Percentiles rank a stretch among this genome's conserved stretches.
Conservation (phyloP, 768 basidiomycete genomes). For the Pisolithus marmoratus region DNA sequence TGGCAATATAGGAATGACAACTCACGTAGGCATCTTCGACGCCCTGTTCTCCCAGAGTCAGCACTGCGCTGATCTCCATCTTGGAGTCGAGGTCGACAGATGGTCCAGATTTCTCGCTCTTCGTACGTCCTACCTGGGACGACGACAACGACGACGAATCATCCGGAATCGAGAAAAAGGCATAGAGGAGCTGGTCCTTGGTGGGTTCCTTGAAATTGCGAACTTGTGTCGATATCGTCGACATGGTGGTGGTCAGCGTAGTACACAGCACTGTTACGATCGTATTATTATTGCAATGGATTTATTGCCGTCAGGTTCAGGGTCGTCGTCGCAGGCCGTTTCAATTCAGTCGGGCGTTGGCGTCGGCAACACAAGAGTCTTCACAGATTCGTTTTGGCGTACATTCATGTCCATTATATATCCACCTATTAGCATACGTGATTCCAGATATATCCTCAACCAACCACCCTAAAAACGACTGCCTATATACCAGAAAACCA, state of each 20-base stretch:
- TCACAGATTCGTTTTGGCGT: too few species aligned
- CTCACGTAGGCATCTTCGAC: slow-evolving; percentile 91
- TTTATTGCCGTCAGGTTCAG: too few species aligned
- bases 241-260: slow-evolving; percentile 40
- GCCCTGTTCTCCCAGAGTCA: slow-evolving; percentile 73
- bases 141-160: slow-evolving; percentile 14
- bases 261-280: too few species aligned
- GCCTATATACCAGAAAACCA: too few species aligned
- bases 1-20: slow-evolving; percentile 13
- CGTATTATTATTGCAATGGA: too few species aligned
- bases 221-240: slow-evolving; percentile 81
- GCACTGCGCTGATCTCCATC: slow-evolving; percentile 87
- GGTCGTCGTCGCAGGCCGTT: too few species aligned
- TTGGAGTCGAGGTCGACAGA: slow-evolving; percentile 47
- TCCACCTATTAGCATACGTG: too few species aligned
- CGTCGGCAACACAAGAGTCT: too few species aligned
- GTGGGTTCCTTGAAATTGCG: slow-evolving; percentile 91
- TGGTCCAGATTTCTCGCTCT: slow-evolving; percentile 16
- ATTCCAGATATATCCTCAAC: too few species aligned
- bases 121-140: neutral
- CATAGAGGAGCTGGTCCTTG: slow-evolving; percentile 76
- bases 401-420: too few species aligned
- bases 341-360: too few species aligned
- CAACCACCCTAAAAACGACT: too few species aligned
- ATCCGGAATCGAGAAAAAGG: slow-evolving; percentile 82